Percentiles rank a stretch among this genome's conserved stretches.
phyloP scores from a whole-genome alignment of 2,329 filamentous ascomycete genomes.

The Dothistroma septosporum region DNA sequence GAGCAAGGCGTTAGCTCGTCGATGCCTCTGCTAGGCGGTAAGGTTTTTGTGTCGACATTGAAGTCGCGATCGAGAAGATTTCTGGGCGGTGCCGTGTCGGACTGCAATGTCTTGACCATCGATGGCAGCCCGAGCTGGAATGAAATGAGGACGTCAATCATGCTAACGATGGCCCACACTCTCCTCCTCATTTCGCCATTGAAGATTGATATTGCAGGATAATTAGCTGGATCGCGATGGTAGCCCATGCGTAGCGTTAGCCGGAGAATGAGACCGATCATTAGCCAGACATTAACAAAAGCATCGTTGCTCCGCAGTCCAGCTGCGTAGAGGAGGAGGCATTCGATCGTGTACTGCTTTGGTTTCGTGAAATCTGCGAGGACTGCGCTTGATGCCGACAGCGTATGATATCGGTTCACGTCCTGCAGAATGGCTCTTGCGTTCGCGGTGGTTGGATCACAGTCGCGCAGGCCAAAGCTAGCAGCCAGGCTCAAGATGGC shows the following conservation, averaged over 20 bases:
- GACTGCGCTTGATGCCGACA: constrained; percentile 32
- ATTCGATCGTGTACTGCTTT: constrained; percentile 42
- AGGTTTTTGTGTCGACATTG: constrained; percentile 28
- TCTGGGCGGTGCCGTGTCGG: constrained; percentile 42
- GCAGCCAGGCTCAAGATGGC: constrained; percentile 44
- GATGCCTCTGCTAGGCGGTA: constrained; percentile 37
- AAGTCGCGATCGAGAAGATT: constrained; percentile 48
- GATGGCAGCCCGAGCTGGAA: constrained; percentile 49
- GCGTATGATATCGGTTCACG: constrained; percentile 28
- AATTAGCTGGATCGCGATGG: constrained; percentile 45
- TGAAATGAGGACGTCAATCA: constrained; percentile 45
- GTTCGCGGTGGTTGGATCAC: constrained; percentile 18
- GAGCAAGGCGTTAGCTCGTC: constrained; percentile 35
- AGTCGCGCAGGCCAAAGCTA: constrained; percentile 29
- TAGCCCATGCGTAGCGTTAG: constrained; percentile 44
- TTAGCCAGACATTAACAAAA: constrained; percentile 40
- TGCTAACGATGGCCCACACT: constrained; percentile 42
- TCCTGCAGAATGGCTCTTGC: constrained; percentile 20
- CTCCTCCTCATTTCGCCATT: constrained; percentile 47
- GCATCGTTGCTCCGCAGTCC: constrained; percentile 30
- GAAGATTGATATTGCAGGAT: constrained; percentile 40
- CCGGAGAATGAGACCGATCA: constrained; percentile 39
- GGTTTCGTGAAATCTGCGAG: constrained; percentile 42
- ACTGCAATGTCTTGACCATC: constrained; percentile 42
- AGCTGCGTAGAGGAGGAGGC: constrained; percentile 36